phyloP scores from a whole-genome alignment of 1,284 basidiomycete genomes.

The Exobasidium cylindrosporum region DNA sequence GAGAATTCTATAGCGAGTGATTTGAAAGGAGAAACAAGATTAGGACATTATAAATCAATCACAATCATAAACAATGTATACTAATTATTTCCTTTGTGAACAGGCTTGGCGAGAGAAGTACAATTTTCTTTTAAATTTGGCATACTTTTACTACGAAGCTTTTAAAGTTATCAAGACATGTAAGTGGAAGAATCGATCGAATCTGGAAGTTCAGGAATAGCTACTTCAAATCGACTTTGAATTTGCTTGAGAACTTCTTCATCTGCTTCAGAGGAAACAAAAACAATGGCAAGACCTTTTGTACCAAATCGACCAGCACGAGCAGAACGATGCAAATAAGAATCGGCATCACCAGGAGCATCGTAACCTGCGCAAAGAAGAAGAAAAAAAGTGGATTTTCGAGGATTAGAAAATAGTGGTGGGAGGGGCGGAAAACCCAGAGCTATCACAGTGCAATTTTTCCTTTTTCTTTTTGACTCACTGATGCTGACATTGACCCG shows the following conservation, averaged over 20 bases:
- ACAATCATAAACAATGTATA: no score
- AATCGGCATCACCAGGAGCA: conserved; percentile 92
- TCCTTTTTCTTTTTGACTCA: no score
- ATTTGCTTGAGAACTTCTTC: conserved; percentile 88
- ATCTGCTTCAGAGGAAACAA: conserved; percentile 86
- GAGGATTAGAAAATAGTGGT: no score
- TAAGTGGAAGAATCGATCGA: conserved; percentile 72
- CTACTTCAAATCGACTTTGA: conserved; percentile 87
- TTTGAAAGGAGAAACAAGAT: no score
- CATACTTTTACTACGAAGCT: not conserved
- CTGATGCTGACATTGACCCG: conserved; percentile 53
- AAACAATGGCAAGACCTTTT: conserved; percentile 98
- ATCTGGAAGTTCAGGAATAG: conserved; percentile 86
- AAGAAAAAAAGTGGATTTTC: no score
- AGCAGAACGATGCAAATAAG: conserved; percentile 96
- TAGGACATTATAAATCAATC: no score
- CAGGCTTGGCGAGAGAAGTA: no score
- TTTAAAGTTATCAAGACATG: conserved; percentile 39
- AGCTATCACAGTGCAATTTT: no score
- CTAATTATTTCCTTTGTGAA: no score
- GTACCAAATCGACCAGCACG: conserved; percentile 99
- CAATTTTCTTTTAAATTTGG: not conserved
- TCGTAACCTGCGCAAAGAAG: conserved; percentile 66
- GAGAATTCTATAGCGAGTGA: no score
- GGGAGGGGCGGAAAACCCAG: no score